These are phyloP conservation scores for Aspergillus sclerotioniger DNA, from an alignment of 495 filamentous ascomycete genomes.

Conservation along the genomic window DNA sequence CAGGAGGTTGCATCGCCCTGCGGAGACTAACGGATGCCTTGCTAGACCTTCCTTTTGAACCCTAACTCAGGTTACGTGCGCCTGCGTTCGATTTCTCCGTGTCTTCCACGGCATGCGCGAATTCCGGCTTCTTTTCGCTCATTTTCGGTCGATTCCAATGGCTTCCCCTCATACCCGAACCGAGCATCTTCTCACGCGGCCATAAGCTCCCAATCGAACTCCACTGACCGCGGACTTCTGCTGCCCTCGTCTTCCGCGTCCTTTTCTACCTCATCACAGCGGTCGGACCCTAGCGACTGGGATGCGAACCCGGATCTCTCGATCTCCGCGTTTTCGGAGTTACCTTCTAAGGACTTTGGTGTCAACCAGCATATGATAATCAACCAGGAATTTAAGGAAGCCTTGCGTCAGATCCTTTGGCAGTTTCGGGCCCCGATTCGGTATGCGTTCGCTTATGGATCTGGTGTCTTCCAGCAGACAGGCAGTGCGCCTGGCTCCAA, in stretches of 20 bases:
- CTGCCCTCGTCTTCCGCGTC: slow-evolving; percentile 26
- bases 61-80: slow-evolving; percentile 25
- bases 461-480: slow-evolving; percentile 88
- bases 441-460: slow-evolving; percentile 96
- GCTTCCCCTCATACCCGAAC: slow-evolving; percentile 14
- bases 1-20: not conserved
- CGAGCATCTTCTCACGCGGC: slow-evolving; percentile 14
- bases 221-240: slow-evolving; percentile 12
- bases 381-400: slow-evolving; percentile 91
- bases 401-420: slow-evolving; percentile 83
- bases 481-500: slow-evolving; percentile 45
- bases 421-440: slow-evolving; percentile 89
- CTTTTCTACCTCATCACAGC: slow-evolving; percentile 39
- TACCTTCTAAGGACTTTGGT: slow-evolving; percentile 85
- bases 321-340: slow-evolving; percentile 78
- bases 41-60: slow-evolving; percentile 24
- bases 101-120: slow-evolving; percentile 16
- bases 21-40: slow-evolving; percentile 21
- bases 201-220: slow-evolving; percentile 10
- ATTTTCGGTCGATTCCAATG: slow-evolving; percentile 31
- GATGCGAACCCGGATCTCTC: slow-evolving; percentile 74
- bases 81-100: slow-evolving; percentile 20
- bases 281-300: slow-evolving; percentile 56
- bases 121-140: slow-evolving; percentile 26
- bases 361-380: slow-evolving; percentile 94